Evolutionary conservation across 116 monocot genomes (phyloP).

Genomic region (Posidonia oceanica): DNA sequence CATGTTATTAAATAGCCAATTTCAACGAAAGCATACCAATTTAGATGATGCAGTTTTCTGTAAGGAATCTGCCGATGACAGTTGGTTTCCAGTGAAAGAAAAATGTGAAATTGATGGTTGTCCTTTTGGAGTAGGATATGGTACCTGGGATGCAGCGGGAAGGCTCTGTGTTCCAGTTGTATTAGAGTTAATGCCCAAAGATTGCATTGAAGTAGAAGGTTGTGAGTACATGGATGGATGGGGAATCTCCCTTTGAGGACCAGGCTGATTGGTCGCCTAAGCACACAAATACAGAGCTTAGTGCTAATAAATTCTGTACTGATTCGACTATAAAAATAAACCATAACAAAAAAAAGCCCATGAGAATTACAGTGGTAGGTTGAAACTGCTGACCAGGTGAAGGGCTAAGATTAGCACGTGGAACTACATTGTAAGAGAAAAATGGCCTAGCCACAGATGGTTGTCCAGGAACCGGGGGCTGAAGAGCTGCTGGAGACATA

Average conservation of each 20-base stretch:
- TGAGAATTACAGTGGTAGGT: constrained; percentile 68
- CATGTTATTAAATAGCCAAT: constrained; percentile 1
- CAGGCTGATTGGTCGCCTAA: constrained; percentile 37
- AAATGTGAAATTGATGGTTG: constrained; percentile 29
- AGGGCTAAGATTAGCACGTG: constrained; percentile 38
- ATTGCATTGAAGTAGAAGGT: constrained; percentile 49
- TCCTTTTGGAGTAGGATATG: constrained; percentile 26
- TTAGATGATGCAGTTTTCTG: constrained; percentile 15
- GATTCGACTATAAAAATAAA: not conserved
- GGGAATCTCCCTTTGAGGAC: constrained; percentile 19
- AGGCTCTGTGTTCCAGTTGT: constrained; percentile 27
- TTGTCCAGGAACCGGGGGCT: constrained; percentile 83
- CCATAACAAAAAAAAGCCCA: constrained; percentile 5
- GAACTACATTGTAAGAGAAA: constrained; percentile 69
- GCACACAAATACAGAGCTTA: not conserved
- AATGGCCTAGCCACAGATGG: constrained; percentile 54
- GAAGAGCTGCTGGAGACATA: constrained; percentile 67
- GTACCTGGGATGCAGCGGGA: constrained; percentile 16
- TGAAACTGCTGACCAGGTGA: constrained; percentile 91
- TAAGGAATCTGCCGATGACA: constrained; percentile 11
- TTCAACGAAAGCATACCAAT: constrained; percentile 19
- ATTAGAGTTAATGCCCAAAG: constrained; percentile 17
- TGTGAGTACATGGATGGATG: constrained; percentile 36
- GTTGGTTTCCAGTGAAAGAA: constrained; percentile 29
- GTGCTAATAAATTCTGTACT: not conserved